Evolutionary conservation across 805 yeast genomes (phyloP), one percentile per base, ranked within the genome.

Genomic region (Groenewaldozyma tartarivorans): DNA sequence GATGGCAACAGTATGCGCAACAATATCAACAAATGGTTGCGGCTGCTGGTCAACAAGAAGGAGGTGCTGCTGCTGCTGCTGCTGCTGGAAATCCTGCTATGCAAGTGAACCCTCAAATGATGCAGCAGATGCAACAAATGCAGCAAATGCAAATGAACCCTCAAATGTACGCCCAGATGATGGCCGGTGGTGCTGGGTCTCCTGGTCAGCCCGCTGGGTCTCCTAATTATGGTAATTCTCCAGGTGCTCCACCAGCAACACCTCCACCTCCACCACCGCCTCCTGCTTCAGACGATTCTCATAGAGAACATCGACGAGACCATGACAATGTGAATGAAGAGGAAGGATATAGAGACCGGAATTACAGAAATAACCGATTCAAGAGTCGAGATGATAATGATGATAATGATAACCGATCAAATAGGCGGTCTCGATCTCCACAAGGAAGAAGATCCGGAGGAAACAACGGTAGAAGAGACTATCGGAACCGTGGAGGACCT

Each of bases 1-100:
- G 61, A 32, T 61, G 63, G 66, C 67, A 61, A 51, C 51, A 56
- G 15, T 64, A 64, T 47, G 58, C 59, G 61, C 44, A 51, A 13
- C 60, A 60, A 39, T 53, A 61, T 60, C 67, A 62, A 45, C 62
- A 58, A 40, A 53, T 57, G 55, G 54, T 58, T 62, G 52, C 49
- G 19, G 43, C 42, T 44, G 47, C 29, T 5, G 39, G 39, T 9
- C 33, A 20, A 7, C 45, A 42, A 34, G 33, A 33, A 41, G 30
- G 20, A 15, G 40, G 33, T n/a, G 15, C 22, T 20, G 16, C 40
- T 17, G 6, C 40, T 31, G 17, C 30, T 30, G 40, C 35, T 30
- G 3, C 35, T 31, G 7, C 17, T 33, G 36, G 20, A 18, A 24
- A 27, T 15, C 22, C 40, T 29, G 22, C 32, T 24, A 24, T 4